Conservation (phyloP, 129 eudicot species). For the Lonicera japonica region DNA sequence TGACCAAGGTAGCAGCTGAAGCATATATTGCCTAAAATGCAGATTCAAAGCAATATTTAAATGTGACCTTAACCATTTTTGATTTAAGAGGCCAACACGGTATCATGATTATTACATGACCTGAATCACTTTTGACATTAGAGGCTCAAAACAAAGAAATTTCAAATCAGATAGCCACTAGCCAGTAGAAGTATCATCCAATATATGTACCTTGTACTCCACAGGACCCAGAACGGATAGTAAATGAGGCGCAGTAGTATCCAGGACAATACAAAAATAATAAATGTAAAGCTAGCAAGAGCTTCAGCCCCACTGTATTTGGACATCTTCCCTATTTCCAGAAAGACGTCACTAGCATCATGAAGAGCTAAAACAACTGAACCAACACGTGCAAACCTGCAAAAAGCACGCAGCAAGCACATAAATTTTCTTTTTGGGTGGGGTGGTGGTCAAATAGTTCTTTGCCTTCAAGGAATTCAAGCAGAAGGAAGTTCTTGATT, state of each 20-base stretch:
- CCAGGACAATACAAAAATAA: conserved; percentile 78
- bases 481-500: too few species aligned
- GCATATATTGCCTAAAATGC: background rate
- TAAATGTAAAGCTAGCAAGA: conserved; percentile 70
- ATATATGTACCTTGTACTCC: conserved; percentile 71
- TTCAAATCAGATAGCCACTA: background rate
- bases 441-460: too few species aligned
- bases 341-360: conserved; percentile 85
- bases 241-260: conserved; percentile 62
- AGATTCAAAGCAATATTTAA: background rate
- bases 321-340: conserved; percentile 94
- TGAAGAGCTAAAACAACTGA: conserved; percentile 87
- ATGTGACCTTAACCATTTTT: too few species aligned
- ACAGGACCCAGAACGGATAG: conserved; percentile 76
- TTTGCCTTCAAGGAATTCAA: too few species aligned
- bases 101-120: too few species aligned
- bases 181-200: background rate
- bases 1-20: too few species aligned
- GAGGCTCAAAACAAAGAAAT: too few species aligned
- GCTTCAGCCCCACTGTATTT: conserved; percentile 68
- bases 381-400: conserved; percentile 79
- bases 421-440: background rate
- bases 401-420: conserved; percentile 17
- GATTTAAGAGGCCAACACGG: background rate
- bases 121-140: too few species aligned